Base-by-base conservation (phyloP, 179 eudicot species). In the Beta macrorhiza region DNA sequence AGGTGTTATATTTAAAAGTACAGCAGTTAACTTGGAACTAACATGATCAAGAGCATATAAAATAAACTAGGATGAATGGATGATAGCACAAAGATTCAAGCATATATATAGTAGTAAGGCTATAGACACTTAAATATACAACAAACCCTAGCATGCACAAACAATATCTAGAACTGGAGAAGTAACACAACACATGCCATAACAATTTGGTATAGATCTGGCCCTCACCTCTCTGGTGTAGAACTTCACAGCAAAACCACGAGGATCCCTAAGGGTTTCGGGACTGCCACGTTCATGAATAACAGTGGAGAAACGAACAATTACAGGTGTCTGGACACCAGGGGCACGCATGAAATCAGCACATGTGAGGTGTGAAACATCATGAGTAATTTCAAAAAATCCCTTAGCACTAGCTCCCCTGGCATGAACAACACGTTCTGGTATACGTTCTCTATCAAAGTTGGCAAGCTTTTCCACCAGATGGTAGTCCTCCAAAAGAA, bases 391-490 rank as follows among this genome's bases (percentile, higher is more conserved):
- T 83, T 88, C 90, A 77, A 88, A 88, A 74, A 86, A 88, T 1
- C 90, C 90, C 86, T 88, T 88, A 52, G 90, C 90, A 82, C 88
- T 88, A 17, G 90, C 90, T 79, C 90, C 90, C 79, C 90, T 86
- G 69, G 90, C 90, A 80, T 88, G 90, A 56, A 88, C 90, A 82
- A 88, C 90, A 82, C 90, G 90, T 80, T 88, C 90, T 82, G 90
- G 90, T 58, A 88, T 88, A 70, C 90, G 82, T 80, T 88, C 90
- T 69, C 89, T 67, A 10, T 86, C 90, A 82, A 86, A 88, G 71
- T 86, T 88, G 56, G 90, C 87, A 82, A 88, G 85, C 82, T 88
- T 88, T 78, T 88, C 90, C 79, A 88, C 85, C 70, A 88, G 74
- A 82, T 88, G 90, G 65, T 88, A 88, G 73, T 88, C 90, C 79